Evolutionary conservation across 1,284 basidiomycete species (phyloP), one percentile per base, ranked within the genome.

Genomic region (Apiotrichum gamsii): DNA sequence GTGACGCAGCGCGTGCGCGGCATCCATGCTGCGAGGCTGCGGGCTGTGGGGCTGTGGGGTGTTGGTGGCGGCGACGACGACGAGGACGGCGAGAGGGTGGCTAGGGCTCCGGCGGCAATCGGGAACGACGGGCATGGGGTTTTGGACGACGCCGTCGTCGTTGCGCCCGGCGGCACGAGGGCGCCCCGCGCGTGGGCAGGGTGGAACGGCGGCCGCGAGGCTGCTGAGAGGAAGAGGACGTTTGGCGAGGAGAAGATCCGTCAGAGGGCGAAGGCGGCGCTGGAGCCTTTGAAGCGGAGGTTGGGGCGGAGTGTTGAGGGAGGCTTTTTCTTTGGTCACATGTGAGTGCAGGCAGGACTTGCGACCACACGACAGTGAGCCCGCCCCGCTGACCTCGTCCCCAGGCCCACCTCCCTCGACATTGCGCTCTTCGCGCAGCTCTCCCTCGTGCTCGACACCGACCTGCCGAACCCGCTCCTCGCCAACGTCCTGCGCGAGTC

Each of bases 401-500:
- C 4, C 54, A 68, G 64, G 19, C 66, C 70, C 0, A 59, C 62
- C 0, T 62, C 70, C 0, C 51, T 69, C 15, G 73, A 74, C 43
- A 52, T 72, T 1, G 52, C 54, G 19, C 65, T 74, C 19, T 71
- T 67, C 35, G 52, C 73, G 8, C 64, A 71, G 23, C 59, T 73
- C n/a, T 57, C 71, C 4, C 61, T 73, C 40, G 46, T 70, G 18
- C 62, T 74, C 36, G 56, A 61, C 16, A 60, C 67, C 8, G 46
- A 52, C 1, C 60, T 69, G n/a, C 72, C 73, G 1, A 67, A 65
- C 18, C 55, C 66, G 0, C 54, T 73, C 14, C 54, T 74, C 24
- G 56, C 67, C 10, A 53, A 68, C 44, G 49, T 69, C 16, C 60
- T 74, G 38, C 54, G 57, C 15, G 30, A 40, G n/a, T 45, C 47